Evolutionary conservation across 352 stramenopile species (phyloP), one percentile per base, ranked within the genome.

Genomic region (Globisporangium apiculatum): DNA sequence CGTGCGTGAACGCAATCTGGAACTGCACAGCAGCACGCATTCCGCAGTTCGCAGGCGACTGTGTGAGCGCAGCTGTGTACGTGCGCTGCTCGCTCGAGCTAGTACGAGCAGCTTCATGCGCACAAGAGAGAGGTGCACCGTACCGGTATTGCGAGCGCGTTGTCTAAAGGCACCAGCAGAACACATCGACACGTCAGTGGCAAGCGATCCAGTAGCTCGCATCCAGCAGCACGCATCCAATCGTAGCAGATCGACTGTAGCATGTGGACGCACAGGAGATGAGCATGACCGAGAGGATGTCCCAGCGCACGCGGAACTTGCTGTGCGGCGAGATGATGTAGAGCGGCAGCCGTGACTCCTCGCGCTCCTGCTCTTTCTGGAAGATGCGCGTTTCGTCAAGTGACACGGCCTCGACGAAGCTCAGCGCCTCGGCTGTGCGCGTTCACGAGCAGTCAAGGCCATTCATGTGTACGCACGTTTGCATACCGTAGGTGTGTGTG

Each of bases 351-450:
- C 60, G 90, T 11, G 77, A 83, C 40, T 95, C 85, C 49, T 95
- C 82, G 55, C 94, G 85, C 18, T 86, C 80, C 49, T 90, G 73
- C 47, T 87, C 80, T 53, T 86, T 86, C 58, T 93, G 86, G 61
- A 94, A 96, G 52, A 96, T 92, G 52, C 94, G 87, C 52, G 87
- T 83, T 45, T 86, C 85, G 15, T 95, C 82, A 56, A 81, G 82
- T 11, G 78, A 86, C 11, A 77, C 80, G 1, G 74, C 74, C 64
- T 91, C 79, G 18, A 90, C 83, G 70, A 93, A 89, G 55, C 87
- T 71, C 40, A 90, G 65, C 0, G 83, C 80, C 71, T 93, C 79
- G 4, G 76, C 80, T 90, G 54, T 14, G 38, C 7, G 35, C 17
- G 31, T 41, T 53, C n/a, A 46, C 48, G 14, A 31, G 37, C 12